Percentiles rank a stretch among this genome's conserved stretches.
phyloP scores from a whole-genome alignment of 139 green algal species.

The Desmodesmus armatus region DNA sequence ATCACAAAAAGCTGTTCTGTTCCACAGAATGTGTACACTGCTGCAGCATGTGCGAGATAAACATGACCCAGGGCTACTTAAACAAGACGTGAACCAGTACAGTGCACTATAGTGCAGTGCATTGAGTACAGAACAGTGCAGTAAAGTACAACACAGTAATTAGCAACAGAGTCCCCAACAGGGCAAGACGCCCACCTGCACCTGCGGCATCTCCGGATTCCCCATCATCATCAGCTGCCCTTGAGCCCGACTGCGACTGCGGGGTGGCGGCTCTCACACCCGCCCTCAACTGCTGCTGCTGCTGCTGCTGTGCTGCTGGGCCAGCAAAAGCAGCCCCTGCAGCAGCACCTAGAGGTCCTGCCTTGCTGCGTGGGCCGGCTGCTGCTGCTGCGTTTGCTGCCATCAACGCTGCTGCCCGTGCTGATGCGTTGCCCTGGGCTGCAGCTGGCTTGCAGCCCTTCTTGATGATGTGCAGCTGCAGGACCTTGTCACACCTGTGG shows the following conservation, averaged over 20 bases:
- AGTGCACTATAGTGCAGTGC: too few relatives aligned
- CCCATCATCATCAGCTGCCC: neutral
- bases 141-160: too few relatives aligned
- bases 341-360: too few relatives aligned
- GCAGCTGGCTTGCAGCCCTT: neutral
- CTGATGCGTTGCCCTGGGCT: neutral
- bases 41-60: too few relatives aligned
- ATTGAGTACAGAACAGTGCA: too few relatives aligned
- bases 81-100: too few relatives aligned
- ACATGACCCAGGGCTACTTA: too few relatives aligned
- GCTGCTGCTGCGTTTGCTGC: constrained; percentile 2
- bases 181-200: neutral
- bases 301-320: neutral
- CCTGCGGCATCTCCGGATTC: neutral
- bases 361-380: neutral
- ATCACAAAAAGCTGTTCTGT: too few relatives aligned
- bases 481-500: constrained; percentile 20
- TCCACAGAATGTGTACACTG: too few relatives aligned
- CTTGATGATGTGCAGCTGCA: constrained; percentile 31
- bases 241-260: neutral
- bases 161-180: too few relatives aligned
- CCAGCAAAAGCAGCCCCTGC: neutral
- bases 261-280: too few relatives aligned
- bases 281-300: neutral
- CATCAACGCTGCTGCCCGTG: neutral